Evolutionary conservation across 441 rosid species (phyloP).

Genomic region (Codiaeum variegatum): DNA sequence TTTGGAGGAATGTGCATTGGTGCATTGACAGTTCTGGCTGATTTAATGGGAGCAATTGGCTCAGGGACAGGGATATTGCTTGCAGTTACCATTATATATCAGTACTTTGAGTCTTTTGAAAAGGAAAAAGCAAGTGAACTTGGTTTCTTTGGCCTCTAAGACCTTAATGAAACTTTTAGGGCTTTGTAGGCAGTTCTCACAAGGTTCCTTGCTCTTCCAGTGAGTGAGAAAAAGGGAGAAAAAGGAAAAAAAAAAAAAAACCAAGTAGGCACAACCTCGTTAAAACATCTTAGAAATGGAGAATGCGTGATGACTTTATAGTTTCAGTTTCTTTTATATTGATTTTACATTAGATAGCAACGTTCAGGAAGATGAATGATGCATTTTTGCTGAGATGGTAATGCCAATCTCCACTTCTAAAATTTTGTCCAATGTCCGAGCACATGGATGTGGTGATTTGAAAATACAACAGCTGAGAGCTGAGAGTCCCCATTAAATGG

Average conservation of each 20-base stretch:
- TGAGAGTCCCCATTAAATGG: not conserved
- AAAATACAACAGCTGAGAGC: not conserved
- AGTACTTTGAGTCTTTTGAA: slow-evolving; percentile 92
- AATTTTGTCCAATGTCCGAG: not conserved
- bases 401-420: not conserved
- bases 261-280: not conserved
- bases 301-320: not conserved
- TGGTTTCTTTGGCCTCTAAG: slow-evolving; percentile 69
- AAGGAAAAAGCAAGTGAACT: slow-evolving; percentile 96
- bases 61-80: slow-evolving; percentile 86
- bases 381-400: not conserved
- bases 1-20: slow-evolving; percentile 84
- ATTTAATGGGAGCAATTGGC: slow-evolving; percentile 93
- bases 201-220: not conserved
- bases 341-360: not conserved
- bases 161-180: not conserved
- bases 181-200: not conserved
- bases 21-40: slow-evolving; percentile 76
- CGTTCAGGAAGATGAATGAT: not conserved
- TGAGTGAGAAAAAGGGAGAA: no score
- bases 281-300: not conserved
- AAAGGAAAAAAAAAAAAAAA: no score
- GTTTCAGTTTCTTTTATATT: not conserved
- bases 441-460: not conserved
- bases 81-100: slow-evolving; percentile 88